Evolutionary conservation across 805 yeast genomes (phyloP), one percentile per base, ranked within the genome.

Genomic region (Starmerella stigmatis): DNA sequence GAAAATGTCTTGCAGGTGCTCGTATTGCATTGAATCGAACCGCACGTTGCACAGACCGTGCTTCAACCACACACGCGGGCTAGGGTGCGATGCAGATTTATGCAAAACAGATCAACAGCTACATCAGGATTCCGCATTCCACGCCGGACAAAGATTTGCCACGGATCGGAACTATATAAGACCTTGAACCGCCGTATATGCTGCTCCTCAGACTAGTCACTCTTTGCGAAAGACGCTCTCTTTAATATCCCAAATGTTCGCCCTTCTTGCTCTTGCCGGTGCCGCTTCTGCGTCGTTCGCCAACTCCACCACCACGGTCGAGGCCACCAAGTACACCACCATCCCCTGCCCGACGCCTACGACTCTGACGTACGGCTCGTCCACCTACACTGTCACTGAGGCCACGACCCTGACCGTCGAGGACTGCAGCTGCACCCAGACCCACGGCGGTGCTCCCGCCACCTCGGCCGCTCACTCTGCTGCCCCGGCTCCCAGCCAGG

Each of bases 401-500:
- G 43, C 47, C 33, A 48, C 51, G 40, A 48, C 51, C 27, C 49
- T 50, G 41, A 46, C 54, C 21, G 28, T 50, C 21, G 43, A 47
- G 52, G 50, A 49, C 52, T 49, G 52, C 48, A 12, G 39, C 42
- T 50, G 54, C 51, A 44, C 51, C 17, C 46, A 45, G 20, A 20
- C 38, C n/a, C 23, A 29, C 30, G 36, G 36, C 27, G 41, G 34
- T 23, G 16, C 40, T n/a, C n/a, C n/a, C n/a, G n/a, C n/a, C 19
- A 17, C 34, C 33, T 23, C 44, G 10, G 37, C 35, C 29, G 42
- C 49, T 31, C 38, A 44, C 16, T 33, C 44, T 36, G 12, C 43
- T 13, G 44, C 43, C 23, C 6, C 31, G 6, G 40, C 16, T 22
- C 40, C 40, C 29, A 25, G 30, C 17, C 23, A 19, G 35, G 22